Evolutionary conservation across 495 filamentous ascomycete genomes (phyloP), one percentile per base, ranked within the genome.

Genomic region (Aspergillus affinis): DNA sequence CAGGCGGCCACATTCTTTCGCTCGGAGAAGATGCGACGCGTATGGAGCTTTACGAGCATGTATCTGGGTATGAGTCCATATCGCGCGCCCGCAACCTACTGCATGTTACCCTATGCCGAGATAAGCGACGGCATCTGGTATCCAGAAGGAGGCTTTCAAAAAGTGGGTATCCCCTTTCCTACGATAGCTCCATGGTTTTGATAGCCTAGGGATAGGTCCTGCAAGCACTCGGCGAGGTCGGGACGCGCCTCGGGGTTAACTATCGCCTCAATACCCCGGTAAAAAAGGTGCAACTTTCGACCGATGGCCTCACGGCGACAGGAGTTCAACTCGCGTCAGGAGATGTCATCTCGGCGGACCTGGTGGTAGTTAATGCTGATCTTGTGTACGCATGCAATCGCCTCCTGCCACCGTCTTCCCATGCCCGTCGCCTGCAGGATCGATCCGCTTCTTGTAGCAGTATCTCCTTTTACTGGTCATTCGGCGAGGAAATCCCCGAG

Each of bases 51-150:
- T 68, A 86, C 83, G 29, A 88, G 84, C 60, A 90, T 90, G 88
- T 90, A 90, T 64, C 85, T 90, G 79, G 88, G 88, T 0, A 90
- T 90, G 88, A 82, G 75, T 59, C 88, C 88, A 2, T 90, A 86
- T 69, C 85, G 88, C 58, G 88, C 88, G 0, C 88, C 88, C 6
- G 86, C 83, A 2, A 90, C 88, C 20, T 90, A 90, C 73, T 84
- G 80, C 27, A 73, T 90, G 62, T 74, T 90, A 47, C 88, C 90
- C 66, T 90, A 90, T 70, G 87, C 86, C 10, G 88, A 90, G 71
- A 71, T 89, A 13, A 81, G 83, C 8, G 85, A 90, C 72, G 88
- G 88, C 0, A 89, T 90, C 36, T 89, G 86, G 84, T 90, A 90
- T 71, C 88, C 87, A 0, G 73, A 77, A 26, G 88, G 88, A 4